These are phyloP conservation scores for Gyromitra esculenta DNA, from an alignment of 2,329 filamentous ascomycete genomes.

Conservation along the genomic window DNA sequence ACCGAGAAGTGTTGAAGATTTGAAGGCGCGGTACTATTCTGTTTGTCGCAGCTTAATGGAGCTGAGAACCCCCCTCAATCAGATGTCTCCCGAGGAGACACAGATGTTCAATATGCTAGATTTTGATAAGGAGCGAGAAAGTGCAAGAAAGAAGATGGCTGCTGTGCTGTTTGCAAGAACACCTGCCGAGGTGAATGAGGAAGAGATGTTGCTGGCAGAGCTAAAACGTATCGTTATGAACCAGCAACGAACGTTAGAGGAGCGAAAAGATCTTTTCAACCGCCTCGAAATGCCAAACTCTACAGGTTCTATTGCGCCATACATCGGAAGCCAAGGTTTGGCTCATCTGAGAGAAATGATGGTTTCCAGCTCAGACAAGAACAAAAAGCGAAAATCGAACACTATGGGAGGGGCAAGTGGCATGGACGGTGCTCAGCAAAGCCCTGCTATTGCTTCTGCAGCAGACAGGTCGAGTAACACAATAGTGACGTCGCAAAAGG, in stretches of 20 bases:
- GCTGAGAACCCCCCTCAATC: constrained; percentile 78
- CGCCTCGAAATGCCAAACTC: constrained; percentile 80
- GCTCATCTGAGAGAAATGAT: constrained; percentile 83
- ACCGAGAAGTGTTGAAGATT: constrained; percentile 79
- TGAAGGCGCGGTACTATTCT: constrained; percentile 91
- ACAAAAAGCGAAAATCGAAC: constrained; percentile 83
- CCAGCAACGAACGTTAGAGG: constrained; percentile 84
- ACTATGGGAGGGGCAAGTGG: constrained; percentile 68
- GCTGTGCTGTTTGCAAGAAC: constrained; percentile 79
- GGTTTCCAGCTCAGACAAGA: constrained; percentile 78
- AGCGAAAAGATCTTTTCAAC: constrained; percentile 85
- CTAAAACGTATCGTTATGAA: constrained; percentile 90
- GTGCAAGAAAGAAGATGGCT: constrained; percentile 83
- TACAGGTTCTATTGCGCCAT: constrained; percentile 75
- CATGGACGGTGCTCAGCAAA: constrained; percentile 60
- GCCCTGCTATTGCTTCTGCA: constrained; percentile 61
- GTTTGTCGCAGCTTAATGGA: constrained; percentile 85
- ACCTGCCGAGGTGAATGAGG: constrained; percentile 88
- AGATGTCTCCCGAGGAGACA: constrained; percentile 88
- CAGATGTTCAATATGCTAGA: constrained; percentile 85
- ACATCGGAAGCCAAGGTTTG: constrained; percentile 82
- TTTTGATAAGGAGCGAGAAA: constrained; percentile 84
- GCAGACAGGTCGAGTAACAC: constrained; percentile 58
- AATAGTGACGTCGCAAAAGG: constrained; percentile 63
- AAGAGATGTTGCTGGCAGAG: constrained; percentile 87